Percentiles rank a stretch among this genome's conserved stretches.
Conservation (phyloP, 2,329 filamentous ascomycete genomes). For the Madurella mycetomatis region DNA sequence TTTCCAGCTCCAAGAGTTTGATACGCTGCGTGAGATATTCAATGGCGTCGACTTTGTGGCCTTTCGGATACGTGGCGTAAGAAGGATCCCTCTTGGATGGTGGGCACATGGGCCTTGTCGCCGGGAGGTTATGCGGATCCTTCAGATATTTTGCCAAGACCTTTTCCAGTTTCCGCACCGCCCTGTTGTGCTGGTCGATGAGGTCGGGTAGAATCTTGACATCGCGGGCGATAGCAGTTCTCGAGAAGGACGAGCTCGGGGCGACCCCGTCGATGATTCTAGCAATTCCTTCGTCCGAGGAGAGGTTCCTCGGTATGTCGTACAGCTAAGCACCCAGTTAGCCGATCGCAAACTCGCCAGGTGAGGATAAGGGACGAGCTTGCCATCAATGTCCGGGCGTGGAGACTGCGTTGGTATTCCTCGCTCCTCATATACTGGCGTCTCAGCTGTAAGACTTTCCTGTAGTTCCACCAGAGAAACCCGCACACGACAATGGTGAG, state of each 20-base stretch:
- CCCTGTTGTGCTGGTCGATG: conserved; percentile 76
- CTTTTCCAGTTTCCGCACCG: conserved; percentile 76
- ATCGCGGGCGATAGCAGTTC: conserved; percentile 81
- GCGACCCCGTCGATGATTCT: conserved; percentile 76
- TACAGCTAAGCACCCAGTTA: conserved; percentile 56
- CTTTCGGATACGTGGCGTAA: conserved; percentile 57
- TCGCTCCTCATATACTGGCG: conserved; percentile 76
- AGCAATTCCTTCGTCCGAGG: conserved; percentile 82
- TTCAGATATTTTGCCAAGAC: conserved; percentile 87
- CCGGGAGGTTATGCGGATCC: conserved; percentile 74
- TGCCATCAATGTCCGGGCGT: conserved; percentile 67
- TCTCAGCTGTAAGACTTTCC: conserved; percentile 64
- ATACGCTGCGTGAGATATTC: conserved; percentile 88
- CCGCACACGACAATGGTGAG: conserved; percentile 72
- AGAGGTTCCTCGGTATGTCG: conserved; percentile 72
- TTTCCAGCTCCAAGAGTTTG: conserved; percentile 72
- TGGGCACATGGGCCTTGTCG: conserved; percentile 70
- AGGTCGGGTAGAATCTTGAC: conserved; percentile 84
- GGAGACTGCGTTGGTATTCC: conserved; percentile 84
- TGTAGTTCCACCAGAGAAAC: conserved; percentile 90
- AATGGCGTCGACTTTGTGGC: conserved; percentile 85
- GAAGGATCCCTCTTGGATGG: conserved; percentile 75
- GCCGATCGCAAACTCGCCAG: neutral
- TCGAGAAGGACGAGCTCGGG: conserved; percentile 71
- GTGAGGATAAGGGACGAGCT: conserved; percentile 18